phyloP scores from a whole-genome alignment of 1,284 basidiomycete genomes.

The Cutaneotrichosporon sp. region DNA sequence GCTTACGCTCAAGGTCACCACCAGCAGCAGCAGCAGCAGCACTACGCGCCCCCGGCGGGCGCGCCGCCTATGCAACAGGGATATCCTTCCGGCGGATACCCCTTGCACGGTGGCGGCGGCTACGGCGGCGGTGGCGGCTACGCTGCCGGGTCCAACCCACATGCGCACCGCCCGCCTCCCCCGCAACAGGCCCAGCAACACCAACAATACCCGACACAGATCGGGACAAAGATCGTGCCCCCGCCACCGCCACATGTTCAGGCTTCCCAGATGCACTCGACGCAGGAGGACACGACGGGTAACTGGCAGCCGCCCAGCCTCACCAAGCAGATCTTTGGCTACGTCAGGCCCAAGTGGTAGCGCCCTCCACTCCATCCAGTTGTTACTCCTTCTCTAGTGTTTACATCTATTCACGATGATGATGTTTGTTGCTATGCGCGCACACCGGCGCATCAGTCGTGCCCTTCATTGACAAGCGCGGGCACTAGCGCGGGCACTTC shows the following conservation, averaged over 20 bases:
- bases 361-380: too few relatives aligned
- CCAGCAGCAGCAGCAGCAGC: background rate
- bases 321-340: slow-evolving; percentile 1
- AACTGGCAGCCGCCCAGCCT: slow-evolving; percentile 1
- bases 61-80: background rate
- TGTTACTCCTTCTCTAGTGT: too few relatives aligned
- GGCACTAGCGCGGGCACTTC: too few relatives aligned
- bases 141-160: too few relatives aligned
- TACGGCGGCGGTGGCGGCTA: too few relatives aligned
- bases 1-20: background rate
- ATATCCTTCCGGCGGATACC: too few relatives aligned
- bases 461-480: background rate
- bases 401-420: background rate
- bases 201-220: background rate
- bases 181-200: background rate
- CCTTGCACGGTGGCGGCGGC: too few relatives aligned
- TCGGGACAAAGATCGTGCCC: slow-evolving; percentile 1
- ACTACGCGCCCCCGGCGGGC: background rate
- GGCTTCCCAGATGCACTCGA: background rate
- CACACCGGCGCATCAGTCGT: background rate
- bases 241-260: background rate
- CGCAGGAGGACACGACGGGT: background rate
- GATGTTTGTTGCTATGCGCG: background rate
- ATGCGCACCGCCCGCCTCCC: too few relatives aligned
- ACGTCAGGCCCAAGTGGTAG: background rate